Conservation (phyloP, 2,329 filamentous ascomycete genomes). For the Penicillium sp. region DNA sequence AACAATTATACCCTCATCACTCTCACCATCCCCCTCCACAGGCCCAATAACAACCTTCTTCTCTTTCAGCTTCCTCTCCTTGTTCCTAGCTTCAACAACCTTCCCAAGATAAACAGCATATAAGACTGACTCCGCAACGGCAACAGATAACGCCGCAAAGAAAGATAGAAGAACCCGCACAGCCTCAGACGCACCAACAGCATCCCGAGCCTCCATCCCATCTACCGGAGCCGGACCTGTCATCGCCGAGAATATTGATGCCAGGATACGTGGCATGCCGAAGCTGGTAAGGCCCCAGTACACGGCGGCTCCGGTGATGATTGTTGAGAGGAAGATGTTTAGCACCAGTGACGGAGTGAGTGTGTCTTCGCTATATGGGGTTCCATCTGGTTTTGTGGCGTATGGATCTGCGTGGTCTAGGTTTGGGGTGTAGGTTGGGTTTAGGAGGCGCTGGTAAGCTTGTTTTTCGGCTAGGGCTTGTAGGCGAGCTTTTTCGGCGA, state of each 20-base stretch:
- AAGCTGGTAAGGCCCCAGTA: slow-evolving; percentile 46
- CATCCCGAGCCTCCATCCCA: background rate
- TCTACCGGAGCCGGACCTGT: slow-evolving; percentile 7
- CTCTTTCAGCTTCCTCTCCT: slow-evolving; percentile 15
- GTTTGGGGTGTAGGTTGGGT: slow-evolving; percentile 58
- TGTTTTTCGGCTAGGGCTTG: slow-evolving; percentile 79
- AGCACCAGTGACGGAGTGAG: slow-evolving; percentile 65
- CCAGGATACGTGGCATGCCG: slow-evolving; percentile 33
- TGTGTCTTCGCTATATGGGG: slow-evolving; percentile 28
- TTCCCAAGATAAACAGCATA: slow-evolving; percentile 50
- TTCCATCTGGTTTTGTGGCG: background rate
- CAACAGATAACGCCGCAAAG: slow-evolving; percentile 43
- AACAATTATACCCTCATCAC: background rate
- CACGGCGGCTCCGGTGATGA: slow-evolving; percentile 60
- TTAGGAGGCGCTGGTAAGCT: slow-evolving; percentile 74
- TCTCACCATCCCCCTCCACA: slow-evolving; percentile 4
- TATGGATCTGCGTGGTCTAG: slow-evolving; percentile 45
- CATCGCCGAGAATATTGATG: slow-evolving; percentile 19
- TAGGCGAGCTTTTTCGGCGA: slow-evolving; percentile 81
- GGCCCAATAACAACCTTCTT: slow-evolving; percentile 13
- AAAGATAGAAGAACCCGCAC: slow-evolving; percentile 44
- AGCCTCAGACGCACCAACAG: slow-evolving; percentile 23
- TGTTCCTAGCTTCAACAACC: slow-evolving; percentile 28
- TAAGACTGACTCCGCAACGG: slow-evolving; percentile 48
- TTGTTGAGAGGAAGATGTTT: slow-evolving; percentile 84